A percentile compares a stretch with the other conserved stretches of the same genome.
phyloP scores from a whole-genome alignment of 2,329 filamentous ascomycete species.

The Penicillium griseofulvum region DNA sequence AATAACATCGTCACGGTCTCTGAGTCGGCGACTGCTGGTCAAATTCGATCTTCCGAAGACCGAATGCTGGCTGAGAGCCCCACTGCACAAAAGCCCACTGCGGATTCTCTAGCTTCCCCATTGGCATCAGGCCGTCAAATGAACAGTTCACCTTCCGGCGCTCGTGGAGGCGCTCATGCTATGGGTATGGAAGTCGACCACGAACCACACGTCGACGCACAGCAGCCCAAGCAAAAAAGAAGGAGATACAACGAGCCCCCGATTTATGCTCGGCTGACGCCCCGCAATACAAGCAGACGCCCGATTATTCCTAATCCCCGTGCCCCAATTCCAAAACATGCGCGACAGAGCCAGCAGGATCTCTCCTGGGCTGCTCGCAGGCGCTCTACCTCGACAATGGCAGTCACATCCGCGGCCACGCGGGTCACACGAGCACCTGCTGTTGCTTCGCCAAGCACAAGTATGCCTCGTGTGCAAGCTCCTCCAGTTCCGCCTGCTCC shows the following conservation, averaged over 20 bases:
- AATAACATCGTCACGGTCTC: conserved; percentile 26
- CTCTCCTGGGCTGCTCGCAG: conserved; percentile 22
- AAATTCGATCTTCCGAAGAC: conserved; percentile 30
- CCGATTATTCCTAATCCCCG: conserved; percentile 42
- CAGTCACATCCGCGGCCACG: conserved; percentile 13
- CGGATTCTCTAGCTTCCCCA: conserved; percentile 16
- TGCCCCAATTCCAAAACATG: conserved; percentile 34
- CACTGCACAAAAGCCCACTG: conserved; percentile 12
- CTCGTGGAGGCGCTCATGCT: conserved; percentile 17
- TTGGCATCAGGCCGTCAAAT: conserved; percentile 19
- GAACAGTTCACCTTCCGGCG: conserved; percentile 31
- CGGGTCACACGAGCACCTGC: conserved; percentile 17
- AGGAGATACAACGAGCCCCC: conserved; percentile 54
- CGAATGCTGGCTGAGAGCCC: conserved; percentile 29
- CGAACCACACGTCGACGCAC: conserved; percentile 24
- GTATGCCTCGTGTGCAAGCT: conserved; percentile 26
- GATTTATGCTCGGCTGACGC: conserved; percentile 49
- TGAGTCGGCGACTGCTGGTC: conserved; percentile 26
- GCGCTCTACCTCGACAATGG: conserved; percentile 16
- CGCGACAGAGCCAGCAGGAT: conserved; percentile 23
- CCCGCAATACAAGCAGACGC: conserved; percentile 41
- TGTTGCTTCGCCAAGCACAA: conserved; percentile 24
- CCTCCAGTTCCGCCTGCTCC: conserved; percentile 12
- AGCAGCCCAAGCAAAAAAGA: conserved; percentile 49
- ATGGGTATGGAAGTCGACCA: conserved; percentile 27